Conservation (phyloP, 331 rosid species). For the Prunus yedoensis region DNA sequence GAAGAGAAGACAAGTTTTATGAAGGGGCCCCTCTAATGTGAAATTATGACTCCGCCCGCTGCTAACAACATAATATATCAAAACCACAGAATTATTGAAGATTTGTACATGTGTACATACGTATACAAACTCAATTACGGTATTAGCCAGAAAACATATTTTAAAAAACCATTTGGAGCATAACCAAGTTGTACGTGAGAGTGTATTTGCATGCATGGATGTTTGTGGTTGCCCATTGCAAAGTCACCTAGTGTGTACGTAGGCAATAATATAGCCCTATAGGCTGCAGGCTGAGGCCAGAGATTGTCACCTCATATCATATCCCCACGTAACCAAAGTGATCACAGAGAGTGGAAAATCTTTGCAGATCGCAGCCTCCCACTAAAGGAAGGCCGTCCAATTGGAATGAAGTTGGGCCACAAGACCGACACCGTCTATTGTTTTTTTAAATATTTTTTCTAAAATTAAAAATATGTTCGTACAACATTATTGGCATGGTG, state of each 20-base stretch:
- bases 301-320: neutral
- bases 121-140: too few species aligned
- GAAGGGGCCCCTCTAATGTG: too few species aligned
- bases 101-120: too few species aligned
- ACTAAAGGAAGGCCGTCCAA: neutral
- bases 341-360: constrained; percentile 3
- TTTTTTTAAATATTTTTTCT: neutral
- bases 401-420: neutral
- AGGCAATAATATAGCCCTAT: neutral
- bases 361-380: constrained; percentile 21
- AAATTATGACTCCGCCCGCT: too few species aligned
- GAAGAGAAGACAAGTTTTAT: too few species aligned
- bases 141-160: too few species aligned
- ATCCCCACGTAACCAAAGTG: neutral
- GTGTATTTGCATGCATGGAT: neutral
- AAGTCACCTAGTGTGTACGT: neutral
- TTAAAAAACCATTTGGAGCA: too few species aligned
- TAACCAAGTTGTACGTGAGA: neutral
- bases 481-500: neutral
- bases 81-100: too few species aligned
- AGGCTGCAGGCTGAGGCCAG: neutral
- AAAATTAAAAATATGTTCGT: neutral
- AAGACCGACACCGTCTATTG: neutral
- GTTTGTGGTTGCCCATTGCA: too few species aligned
- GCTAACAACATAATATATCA: too few species aligned